Percentiles rank a stretch among this genome's conserved stretches.
phyloP scores from a whole-genome alignment of 2,329 filamentous ascomycete species.

The Arthrinium puccinioides region DNA sequence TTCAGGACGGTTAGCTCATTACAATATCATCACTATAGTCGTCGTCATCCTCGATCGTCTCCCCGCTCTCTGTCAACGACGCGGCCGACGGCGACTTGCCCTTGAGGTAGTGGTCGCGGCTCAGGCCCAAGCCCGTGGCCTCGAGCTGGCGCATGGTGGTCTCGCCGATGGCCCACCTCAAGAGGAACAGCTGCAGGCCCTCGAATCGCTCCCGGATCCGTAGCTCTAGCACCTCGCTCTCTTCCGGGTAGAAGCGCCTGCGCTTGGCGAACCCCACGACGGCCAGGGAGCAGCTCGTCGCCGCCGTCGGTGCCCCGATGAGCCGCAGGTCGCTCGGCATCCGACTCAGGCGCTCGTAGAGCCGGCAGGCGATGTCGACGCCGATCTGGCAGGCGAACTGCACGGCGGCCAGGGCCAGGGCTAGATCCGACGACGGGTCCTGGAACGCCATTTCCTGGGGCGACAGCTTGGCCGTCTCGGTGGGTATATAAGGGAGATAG shows the following conservation, averaged over 20 bases:
- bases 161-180: conserved; percentile 2
- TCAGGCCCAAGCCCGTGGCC: background rate
- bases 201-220: conserved; percentile 1
- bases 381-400: conserved; percentile 1
- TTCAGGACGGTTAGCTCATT: no score
- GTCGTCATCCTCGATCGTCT: no score
- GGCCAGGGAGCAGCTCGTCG: background rate
- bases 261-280: background rate
- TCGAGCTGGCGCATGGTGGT: conserved; percentile 2
- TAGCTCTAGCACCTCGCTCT: background rate
- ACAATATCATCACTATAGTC: no score
- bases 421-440: background rate
- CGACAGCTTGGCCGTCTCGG: background rate
- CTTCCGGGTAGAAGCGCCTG: conserved; percentile 1
- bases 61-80: no score
- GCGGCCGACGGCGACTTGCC: background rate
- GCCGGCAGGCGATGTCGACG: conserved; percentile 2
- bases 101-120: background rate
- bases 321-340: background rate
- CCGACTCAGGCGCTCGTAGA: background rate
- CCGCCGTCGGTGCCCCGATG: background rate
- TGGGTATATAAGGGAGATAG: background rate
- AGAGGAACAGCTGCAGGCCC: background rate
- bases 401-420: background rate
- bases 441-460: background rate